These are phyloP conservation scores for Spizellomyces sp. DNA, from an alignment of 192 early-diverging fungal species.

Conservation along the genomic window DNA sequence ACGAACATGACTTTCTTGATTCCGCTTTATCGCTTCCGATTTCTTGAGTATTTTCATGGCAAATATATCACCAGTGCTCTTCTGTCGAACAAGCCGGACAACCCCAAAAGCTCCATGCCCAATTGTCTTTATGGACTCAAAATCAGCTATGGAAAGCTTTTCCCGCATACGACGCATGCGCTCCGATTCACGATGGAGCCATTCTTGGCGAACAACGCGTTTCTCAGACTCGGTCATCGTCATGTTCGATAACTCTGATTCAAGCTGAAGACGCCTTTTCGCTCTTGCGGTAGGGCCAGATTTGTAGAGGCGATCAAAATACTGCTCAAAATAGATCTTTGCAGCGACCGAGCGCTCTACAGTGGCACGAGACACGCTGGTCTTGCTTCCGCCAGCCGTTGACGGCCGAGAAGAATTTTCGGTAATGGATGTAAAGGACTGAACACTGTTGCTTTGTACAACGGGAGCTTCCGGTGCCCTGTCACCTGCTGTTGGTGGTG, in stretches of 20 bases:
- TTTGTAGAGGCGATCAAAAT: slow-evolving; percentile 57
- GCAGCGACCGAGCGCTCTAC: slow-evolving; percentile 62
- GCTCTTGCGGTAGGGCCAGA: slow-evolving; percentile 47
- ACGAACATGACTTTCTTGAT: slow-evolving; percentile 54
- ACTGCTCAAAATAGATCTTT: slow-evolving; percentile 64
- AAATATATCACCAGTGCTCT: slow-evolving; percentile 48
- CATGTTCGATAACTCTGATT: slow-evolving; percentile 49
- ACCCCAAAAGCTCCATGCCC: slow-evolving; percentile 66
- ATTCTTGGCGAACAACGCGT: slow-evolving; percentile 50
- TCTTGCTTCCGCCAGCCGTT: slow-evolving; percentile 1
- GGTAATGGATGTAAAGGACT: not conserved
- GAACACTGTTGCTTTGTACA: not conserved
- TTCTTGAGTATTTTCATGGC: slow-evolving; percentile 57
- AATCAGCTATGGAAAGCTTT: slow-evolving; percentile 48
- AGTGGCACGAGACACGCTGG: slow-evolving; percentile 44
- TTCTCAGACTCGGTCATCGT: slow-evolving; percentile 55
- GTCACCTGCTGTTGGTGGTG: not conserved
- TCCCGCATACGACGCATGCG: slow-evolving; percentile 49
- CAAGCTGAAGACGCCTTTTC: slow-evolving; percentile 53
- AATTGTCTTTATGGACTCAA: slow-evolving; percentile 54
- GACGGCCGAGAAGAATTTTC: not conserved
- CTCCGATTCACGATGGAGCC: slow-evolving; percentile 52
- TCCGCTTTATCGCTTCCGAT: slow-evolving; percentile 36
- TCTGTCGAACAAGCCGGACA: slow-evolving; percentile 57
- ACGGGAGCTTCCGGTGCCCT: not conserved